Evolutionary conservation across 768 basidiomycete species (phyloP).

Genomic region (Harrya chromipes): DNA sequence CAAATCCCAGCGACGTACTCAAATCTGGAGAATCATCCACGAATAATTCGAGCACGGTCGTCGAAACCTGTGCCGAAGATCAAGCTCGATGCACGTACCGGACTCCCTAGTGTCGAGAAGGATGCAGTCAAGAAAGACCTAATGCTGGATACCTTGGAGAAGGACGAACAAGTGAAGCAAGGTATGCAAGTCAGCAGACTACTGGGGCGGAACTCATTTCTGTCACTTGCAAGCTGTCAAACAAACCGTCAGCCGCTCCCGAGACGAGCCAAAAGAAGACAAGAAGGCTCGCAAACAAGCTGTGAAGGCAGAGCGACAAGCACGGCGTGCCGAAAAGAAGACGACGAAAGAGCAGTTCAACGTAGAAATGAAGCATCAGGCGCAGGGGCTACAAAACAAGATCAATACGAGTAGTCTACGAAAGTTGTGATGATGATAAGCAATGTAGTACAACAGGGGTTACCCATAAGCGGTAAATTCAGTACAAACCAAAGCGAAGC

Average conservation of each 20-base stretch:
- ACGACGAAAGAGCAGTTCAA: constrained; percentile 59
- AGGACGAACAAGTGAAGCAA: constrained; percentile 23
- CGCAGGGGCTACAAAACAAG: constrained; percentile 43
- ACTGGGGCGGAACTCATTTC: constrained; percentile 1
- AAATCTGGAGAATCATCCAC: constrained; percentile 97
- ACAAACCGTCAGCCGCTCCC: constrained; percentile 62
- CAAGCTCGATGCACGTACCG: constrained; percentile 69
- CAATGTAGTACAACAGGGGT: neutral
- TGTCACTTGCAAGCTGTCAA: constrained; percentile 13
- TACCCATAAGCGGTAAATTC: constrained; percentile 12
- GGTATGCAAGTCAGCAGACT: constrained; percentile 20
- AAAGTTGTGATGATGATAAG: constrained; percentile 17
- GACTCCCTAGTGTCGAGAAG: constrained; percentile 55
- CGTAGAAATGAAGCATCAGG: constrained; percentile 60
- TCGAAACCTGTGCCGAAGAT: constrained; percentile 59
- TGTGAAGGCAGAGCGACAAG: constrained; percentile 63
- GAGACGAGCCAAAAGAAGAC: constrained; percentile 72
- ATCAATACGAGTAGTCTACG: constrained; percentile 31
- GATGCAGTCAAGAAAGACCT: constrained; percentile 17
- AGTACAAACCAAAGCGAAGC: too few relatives aligned
- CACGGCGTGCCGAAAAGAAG: constrained; percentile 67
- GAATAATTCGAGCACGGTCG: constrained; percentile 71
- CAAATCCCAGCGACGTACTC: constrained; percentile 78
- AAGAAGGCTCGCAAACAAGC: constrained; percentile 71
- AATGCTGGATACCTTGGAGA: constrained; percentile 24